Conservation (phyloP, 345 rosid species). For the Brassica cretica region DNA sequence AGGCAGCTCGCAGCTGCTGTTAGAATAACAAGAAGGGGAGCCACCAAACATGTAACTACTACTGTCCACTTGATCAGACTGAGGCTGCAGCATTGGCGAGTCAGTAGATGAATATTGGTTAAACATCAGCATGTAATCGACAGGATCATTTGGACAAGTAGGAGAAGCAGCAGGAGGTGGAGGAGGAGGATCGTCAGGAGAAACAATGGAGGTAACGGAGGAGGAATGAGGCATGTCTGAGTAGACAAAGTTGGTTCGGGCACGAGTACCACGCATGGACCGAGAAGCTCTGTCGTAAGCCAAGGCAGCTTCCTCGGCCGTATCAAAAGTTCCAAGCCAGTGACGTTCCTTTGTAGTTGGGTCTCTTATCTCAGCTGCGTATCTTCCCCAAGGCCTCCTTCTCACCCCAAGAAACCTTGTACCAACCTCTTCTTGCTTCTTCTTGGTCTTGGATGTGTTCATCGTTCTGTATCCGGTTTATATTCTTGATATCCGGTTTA, state of each 20-base stretch:
- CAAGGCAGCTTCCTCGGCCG: slow-evolving; percentile 81
- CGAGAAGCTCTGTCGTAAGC: slow-evolving; percentile 83
- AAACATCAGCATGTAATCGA: slow-evolving; percentile 38
- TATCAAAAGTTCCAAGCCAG: slow-evolving; percentile 87
- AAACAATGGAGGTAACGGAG: slow-evolving; percentile 69
- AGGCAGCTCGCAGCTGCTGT: slow-evolving; percentile 47
- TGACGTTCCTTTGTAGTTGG: slow-evolving; percentile 82
- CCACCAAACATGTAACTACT: slow-evolving; percentile 35
- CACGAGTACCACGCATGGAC: slow-evolving; percentile 71
- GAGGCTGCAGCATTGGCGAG: slow-evolving; percentile 31
- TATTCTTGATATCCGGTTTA: slow-evolving; percentile 7
- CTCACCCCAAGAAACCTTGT: slow-evolving; percentile 70
- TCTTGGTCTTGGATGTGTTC: slow-evolving; percentile 60
- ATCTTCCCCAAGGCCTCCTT: slow-evolving; percentile 83
- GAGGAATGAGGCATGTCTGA: slow-evolving; percentile 77
- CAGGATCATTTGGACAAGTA: slow-evolving; percentile 18
- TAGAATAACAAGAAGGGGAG: slow-evolving; percentile 30
- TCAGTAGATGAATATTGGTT: slow-evolving; percentile 27
- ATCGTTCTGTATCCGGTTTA: slow-evolving; percentile 32
- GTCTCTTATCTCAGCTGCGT: slow-evolving; percentile 84
- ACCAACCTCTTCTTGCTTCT: slow-evolving; percentile 44
- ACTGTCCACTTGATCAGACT: slow-evolving; percentile 25
- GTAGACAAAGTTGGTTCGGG: slow-evolving; percentile 83
- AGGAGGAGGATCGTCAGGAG: slow-evolving; percentile 59
- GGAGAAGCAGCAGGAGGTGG: slow-evolving; percentile 17